Evolutionary conservation across 768 basidiomycete genomes (phyloP).

Genomic region (Zangia roseola): DNA sequence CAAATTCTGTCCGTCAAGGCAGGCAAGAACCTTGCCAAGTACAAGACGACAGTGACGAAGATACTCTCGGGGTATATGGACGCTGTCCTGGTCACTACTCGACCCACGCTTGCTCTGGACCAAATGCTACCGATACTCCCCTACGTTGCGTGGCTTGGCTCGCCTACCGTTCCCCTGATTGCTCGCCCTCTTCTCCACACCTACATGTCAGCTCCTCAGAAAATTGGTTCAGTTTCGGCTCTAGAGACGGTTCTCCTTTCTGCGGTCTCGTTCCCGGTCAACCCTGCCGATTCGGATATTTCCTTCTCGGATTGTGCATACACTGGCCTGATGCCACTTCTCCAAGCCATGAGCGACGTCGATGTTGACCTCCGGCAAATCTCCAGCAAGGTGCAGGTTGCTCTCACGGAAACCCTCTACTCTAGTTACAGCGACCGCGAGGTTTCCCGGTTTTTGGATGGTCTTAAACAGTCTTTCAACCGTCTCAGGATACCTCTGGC

Average conservation of each 20-base stretch:
- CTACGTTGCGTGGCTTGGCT: conserved; percentile 32
- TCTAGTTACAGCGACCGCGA: conserved; percentile 15
- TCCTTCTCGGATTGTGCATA: conserved; percentile 31
- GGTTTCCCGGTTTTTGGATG: conserved; percentile 24
- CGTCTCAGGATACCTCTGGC: conserved; percentile 21
- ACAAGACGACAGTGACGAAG: conserved; percentile 10
- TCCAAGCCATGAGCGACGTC: conserved; percentile 39
- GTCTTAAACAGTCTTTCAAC: conserved; percentile 17
- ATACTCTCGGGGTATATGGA: conserved; percentile 21
- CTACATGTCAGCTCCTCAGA: conserved; percentile 40
- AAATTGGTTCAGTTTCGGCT: conserved; percentile 37
- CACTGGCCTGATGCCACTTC: conserved; percentile 40
- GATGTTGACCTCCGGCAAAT: conserved; percentile 30
- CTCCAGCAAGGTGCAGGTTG: conserved; percentile 18
- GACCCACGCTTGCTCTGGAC: neutral
- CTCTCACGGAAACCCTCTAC: conserved; percentile 27
- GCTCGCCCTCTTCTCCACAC: conserved; percentile 43
- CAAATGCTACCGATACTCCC: conserved; percentile 23
- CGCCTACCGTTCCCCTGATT: conserved; percentile 34
- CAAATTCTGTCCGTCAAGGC: conserved; percentile 13
- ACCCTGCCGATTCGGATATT: conserved; percentile 4
- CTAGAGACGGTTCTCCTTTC: conserved; percentile 46
- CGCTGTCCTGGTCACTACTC: conserved; percentile 1
- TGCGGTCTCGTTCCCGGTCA: conserved; percentile 32
- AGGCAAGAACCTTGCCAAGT: conserved; percentile 15